phyloP scores from a whole-genome alignment of 2,329 filamentous ascomycete genomes.

The Hypoxylon sp. region DNA sequence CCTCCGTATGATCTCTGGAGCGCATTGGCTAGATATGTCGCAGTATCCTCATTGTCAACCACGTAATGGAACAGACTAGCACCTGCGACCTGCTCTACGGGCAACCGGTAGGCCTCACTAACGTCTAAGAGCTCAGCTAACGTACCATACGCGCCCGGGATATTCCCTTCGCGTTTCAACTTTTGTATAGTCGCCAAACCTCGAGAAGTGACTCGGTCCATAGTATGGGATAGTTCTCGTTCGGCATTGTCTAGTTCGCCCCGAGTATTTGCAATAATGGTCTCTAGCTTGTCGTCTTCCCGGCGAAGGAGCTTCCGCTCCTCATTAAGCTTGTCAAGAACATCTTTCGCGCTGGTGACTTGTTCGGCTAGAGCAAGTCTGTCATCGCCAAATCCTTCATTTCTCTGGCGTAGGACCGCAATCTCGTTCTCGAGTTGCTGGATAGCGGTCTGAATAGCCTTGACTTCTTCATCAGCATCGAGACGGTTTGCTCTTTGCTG shows the following conservation, averaged over 20 bases:
- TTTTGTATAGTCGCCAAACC: slow-evolving; percentile 89
- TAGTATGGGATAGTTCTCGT: slow-evolving; percentile 82
- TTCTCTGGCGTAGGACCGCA: slow-evolving; percentile 75
- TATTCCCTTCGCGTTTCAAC: slow-evolving; percentile 82
- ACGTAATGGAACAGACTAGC: slow-evolving; percentile 96
- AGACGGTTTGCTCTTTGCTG: slow-evolving; percentile 87
- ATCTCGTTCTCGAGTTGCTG: slow-evolving; percentile 80
- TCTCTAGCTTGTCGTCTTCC: slow-evolving; percentile 89
- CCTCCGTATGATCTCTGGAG: slow-evolving; percentile 86
- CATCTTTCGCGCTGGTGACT: slow-evolving; percentile 82
- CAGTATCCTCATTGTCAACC: slow-evolving; percentile 91
- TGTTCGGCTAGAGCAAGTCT: slow-evolving; percentile 80
- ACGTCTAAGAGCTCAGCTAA: slow-evolving; percentile 94
- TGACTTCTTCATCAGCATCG: slow-evolving; percentile 87
- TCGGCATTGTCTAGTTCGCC: slow-evolving; percentile 85
- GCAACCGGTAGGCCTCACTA: slow-evolving; percentile 85
- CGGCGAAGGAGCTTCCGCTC: slow-evolving; percentile 89
- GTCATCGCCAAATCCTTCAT: slow-evolving; percentile 84
- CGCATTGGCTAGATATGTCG: slow-evolving; percentile 83
- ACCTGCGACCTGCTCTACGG: slow-evolving; percentile 93
- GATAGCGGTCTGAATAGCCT: slow-evolving; percentile 79
- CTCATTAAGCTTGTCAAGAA: slow-evolving; percentile 83
- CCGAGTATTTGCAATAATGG: slow-evolving; percentile 80
- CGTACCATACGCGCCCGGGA: slow-evolving; percentile 92
- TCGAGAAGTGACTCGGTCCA: slow-evolving; percentile 89